A percentile compares a stretch with the other conserved stretches of the same genome.
Evolutionary conservation across 2,329 filamentous ascomycete genomes (phyloP).

Genomic region (Fusarium nurragi): DNA sequence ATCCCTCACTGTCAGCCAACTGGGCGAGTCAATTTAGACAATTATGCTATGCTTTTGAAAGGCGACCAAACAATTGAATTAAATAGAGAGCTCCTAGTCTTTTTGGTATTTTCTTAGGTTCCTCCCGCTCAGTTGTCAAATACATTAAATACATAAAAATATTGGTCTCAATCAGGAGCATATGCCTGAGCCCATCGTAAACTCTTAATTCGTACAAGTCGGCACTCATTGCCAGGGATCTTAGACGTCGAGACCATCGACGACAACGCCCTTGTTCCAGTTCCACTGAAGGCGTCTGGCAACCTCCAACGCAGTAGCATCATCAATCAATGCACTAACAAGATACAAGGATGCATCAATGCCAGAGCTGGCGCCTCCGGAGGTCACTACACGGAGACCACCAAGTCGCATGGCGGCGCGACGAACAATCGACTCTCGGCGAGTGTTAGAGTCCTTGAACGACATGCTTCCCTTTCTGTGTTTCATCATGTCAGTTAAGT

Average conservation of each 20-base stretch:
- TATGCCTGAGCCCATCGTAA: conserved; percentile 36
- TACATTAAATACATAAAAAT: conserved; percentile 41
- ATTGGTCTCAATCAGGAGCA: conserved; percentile 39
- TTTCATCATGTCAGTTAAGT: conserved; percentile 38
- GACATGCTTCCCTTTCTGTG: conserved; percentile 83
- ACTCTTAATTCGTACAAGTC: conserved; percentile 41
- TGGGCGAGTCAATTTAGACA: not conserved
- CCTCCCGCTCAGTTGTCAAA: conserved; percentile 40
- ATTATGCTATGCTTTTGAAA: not conserved
- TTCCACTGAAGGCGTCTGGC: conserved; percentile 80
- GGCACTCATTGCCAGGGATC: conserved; percentile 46
- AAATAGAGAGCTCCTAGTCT: conserved; percentile 44
- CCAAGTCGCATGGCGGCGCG: conserved; percentile 79
- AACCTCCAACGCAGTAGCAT: conserved; percentile 79
- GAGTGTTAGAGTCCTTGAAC: conserved; percentile 76
- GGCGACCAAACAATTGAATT: conserved; percentile 36
- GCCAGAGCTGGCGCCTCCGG: conserved; percentile 80
- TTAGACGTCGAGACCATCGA: conserved; percentile 86
- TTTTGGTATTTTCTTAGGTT: conserved; percentile 45
- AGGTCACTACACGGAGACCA: conserved; percentile 78
- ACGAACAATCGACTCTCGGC: conserved; percentile 82
- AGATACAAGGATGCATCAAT: conserved; percentile 87
- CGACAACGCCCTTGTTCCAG: conserved; percentile 86
- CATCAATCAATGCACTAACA: conserved; percentile 82
- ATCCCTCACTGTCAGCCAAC: not conserved